Evolutionary conservation across 108 stramenopile species (phyloP).

Genomic region (Cyclotella cryptica): DNA sequence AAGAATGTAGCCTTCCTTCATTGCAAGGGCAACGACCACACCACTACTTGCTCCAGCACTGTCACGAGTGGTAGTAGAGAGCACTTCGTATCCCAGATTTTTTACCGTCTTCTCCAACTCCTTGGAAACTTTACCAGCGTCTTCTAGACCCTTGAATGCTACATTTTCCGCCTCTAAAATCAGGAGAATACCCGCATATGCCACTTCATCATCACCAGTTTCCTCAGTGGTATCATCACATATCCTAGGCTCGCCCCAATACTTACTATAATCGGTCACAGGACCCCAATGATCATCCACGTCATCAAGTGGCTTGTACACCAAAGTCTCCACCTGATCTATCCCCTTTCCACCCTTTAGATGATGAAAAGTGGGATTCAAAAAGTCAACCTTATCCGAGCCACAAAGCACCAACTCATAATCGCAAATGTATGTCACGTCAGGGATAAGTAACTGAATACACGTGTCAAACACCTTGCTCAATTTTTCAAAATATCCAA

Average conservation of each 20-base stretch:
- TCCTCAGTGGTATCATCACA: conserved; percentile 15
- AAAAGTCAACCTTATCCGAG: conserved; percentile 40
- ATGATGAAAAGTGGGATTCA: conserved; percentile 36
- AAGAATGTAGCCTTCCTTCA: conserved; percentile 76
- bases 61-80: conserved; percentile 28
- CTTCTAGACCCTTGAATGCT: conserved; percentile 33
- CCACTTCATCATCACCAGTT: conserved; percentile 25
- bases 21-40: conserved; percentile 35
- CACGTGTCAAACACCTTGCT: conserved; percentile 45
- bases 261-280: conserved; percentile 43
- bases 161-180: conserved; percentile 76
- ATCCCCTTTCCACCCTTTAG: conserved; percentile 33
- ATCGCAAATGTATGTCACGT: conserved; percentile 50
- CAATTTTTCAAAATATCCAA: conserved; percentile 47
- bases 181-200: conserved; percentile 53
- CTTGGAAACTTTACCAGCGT: conserved; percentile 19
- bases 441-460: conserved; percentile 35
- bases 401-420: conserved; percentile 46
- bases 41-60: conserved; percentile 11
- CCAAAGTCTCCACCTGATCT: conserved; percentile 40
- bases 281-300: conserved; percentile 43
- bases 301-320: conserved; percentile 43
- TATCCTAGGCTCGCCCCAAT: conserved; percentile 43
- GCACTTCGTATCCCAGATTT: conserved; percentile 47
- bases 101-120: conserved; percentile 38